Percentiles rank a stretch among this genome's conserved stretches.
These are phyloP conservation scores for Candida orba DNA, from an alignment of 805 yeast species.

Conservation along the genomic window DNA sequence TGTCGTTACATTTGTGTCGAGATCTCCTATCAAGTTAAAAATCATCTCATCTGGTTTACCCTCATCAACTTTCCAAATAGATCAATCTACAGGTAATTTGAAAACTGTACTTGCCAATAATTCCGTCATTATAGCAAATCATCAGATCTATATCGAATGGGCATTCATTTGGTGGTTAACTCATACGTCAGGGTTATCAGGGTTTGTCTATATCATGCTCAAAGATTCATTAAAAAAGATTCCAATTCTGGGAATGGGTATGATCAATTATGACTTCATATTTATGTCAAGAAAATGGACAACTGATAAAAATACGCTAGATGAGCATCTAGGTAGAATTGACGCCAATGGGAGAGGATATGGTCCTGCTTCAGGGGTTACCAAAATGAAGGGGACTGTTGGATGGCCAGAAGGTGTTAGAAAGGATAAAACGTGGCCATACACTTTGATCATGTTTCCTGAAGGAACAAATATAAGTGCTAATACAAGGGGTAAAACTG, in stretches of 20 bases:
- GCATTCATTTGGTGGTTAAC: constrained; percentile 80
- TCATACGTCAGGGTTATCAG: constrained; percentile 59
- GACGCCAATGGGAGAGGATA: constrained; percentile 54
- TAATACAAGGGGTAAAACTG: constrained; percentile 53
- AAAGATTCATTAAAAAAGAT: constrained; percentile 64
- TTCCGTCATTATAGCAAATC: constrained; percentile 74
- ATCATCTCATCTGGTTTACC: constrained; percentile 37
- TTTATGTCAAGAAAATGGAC: constrained; percentile 85
- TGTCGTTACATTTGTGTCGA: constrained; percentile 39
- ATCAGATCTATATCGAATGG: constrained; percentile 95
- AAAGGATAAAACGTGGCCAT: constrained; percentile 41
- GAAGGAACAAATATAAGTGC: constrained; percentile 87
- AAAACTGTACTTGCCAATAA: constrained; percentile 35
- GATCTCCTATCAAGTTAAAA: constrained; percentile 39
- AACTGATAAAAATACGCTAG: constrained; percentile 55
- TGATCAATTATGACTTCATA: constrained; percentile 70
- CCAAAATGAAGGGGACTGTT: constrained; percentile 21
- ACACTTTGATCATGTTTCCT: constrained; percentile 75
- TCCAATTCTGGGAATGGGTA: constrained; percentile 82
- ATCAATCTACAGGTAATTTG: constrained; percentile 1
- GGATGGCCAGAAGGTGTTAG: constrained; percentile 17
- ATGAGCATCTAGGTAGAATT: constrained; percentile 46
- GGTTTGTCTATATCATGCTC: constrained; percentile 62
- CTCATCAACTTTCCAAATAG: constrained; percentile 6
- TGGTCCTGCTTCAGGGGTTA: constrained; percentile 41